phyloP scores from a whole-genome alignment of 2,329 filamentous ascomycete species.

The Cladosporium sp. region DNA sequence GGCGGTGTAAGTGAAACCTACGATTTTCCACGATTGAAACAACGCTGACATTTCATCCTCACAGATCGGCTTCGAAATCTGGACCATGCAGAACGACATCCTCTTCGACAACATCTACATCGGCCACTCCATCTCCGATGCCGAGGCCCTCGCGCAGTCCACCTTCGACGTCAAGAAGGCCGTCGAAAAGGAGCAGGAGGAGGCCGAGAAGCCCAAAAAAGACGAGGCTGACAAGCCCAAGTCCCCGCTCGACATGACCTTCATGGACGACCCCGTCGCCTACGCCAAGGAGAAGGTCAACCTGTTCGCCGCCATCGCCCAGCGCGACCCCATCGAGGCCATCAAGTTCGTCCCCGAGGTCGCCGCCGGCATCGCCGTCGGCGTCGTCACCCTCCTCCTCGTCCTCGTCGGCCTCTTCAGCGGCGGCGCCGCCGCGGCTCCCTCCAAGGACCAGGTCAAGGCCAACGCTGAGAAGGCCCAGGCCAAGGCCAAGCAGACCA shows the following conservation, averaged over 20 bases:
- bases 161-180: conserved; percentile 84
- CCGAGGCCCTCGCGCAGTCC: conserved; percentile 80
- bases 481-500: conserved; percentile 57
- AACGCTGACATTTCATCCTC: conserved; percentile 12
- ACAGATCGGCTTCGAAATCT: conserved; percentile 96
- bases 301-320: conserved; percentile 78
- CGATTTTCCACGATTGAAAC: neutral
- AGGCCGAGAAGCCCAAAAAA: conserved; percentile 72
- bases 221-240: conserved; percentile 54
- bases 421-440: conserved; percentile 51
- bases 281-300: conserved; percentile 91
- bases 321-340: conserved; percentile 75
- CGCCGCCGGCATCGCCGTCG: conserved; percentile 68
- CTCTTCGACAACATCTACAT: conserved; percentile 99
- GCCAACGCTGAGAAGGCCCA: conserved; percentile 71
- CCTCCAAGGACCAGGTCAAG: conserved; percentile 61
- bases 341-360: conserved; percentile 88
- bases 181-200: conserved; percentile 73
- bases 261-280: conserved; percentile 81
- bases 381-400: conserved; percentile 63
- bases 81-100: conserved; percentile 99
- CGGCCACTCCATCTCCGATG: conserved; percentile 91
- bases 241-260: conserved; percentile 71
- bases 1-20: conserved; percentile 68
- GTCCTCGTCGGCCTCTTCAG: conserved; percentile 62